phyloP scores from a whole-genome alignment of 75 land plant species.

The Picea glauca region DNA sequence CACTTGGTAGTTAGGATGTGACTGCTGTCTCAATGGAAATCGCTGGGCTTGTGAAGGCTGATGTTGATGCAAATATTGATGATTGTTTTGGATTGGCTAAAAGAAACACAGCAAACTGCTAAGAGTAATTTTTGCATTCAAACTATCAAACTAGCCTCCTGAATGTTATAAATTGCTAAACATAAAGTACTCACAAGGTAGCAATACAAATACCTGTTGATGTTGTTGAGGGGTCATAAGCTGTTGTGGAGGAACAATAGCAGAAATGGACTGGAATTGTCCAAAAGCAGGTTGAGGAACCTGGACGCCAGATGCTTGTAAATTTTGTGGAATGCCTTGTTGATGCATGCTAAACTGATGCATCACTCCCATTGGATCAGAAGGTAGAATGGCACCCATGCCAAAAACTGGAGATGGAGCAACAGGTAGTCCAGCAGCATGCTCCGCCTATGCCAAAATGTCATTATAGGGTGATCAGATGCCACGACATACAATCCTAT shows the following conservation, averaged over 20 bases:
- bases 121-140: not conserved
- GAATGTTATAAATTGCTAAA: too few relatives aligned
- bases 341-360: constrained; percentile 72
- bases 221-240: constrained; percentile 33
- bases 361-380: constrained; percentile 51
- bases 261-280: constrained; percentile 36
- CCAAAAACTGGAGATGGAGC: constrained; percentile 58
- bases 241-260: constrained; percentile 43
- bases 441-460: constrained; percentile 35
- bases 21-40: constrained; percentile 4
- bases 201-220: constrained; percentile 47
- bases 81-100: constrained; percentile 1
- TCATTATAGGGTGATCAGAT: not conserved
- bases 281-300: constrained; percentile 41
- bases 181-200: not conserved
- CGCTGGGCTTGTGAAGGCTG: constrained; percentile 7
- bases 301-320: constrained; percentile 28
- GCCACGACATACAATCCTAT: too few relatives aligned
- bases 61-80: constrained; percentile 10
- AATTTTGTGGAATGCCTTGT: constrained; percentile 37
- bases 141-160: not conserved
- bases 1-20: constrained; percentile 6
- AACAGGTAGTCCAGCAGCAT: constrained; percentile 53
- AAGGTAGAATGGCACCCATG: constrained; percentile 39
- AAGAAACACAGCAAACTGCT: not conserved